Evolutionary conservation across 1,139 yeast genomes (phyloP).

Genomic region (Blastobotrys raffinosifermentans): DNA sequence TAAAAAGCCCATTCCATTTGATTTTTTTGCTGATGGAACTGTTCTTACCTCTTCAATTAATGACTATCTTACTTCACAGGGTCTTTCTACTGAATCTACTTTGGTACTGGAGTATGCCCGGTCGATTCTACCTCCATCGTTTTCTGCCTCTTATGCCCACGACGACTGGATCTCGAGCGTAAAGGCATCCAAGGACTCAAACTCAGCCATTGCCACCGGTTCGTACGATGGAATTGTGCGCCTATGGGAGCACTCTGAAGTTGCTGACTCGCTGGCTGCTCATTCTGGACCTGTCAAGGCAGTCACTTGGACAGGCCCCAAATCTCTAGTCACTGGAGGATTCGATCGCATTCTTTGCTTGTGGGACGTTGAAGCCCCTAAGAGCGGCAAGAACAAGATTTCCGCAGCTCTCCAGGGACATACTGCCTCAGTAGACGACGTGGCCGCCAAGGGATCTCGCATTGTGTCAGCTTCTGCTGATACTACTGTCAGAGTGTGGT

Average conservation of each 20-base stretch:
- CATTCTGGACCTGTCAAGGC: constrained; percentile 83
- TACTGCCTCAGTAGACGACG: constrained; percentile 74
- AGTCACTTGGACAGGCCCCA: constrained; percentile 59
- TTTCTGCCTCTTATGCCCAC: constrained; percentile 77
- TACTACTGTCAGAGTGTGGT: constrained; percentile 79
- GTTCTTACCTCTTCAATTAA: constrained; percentile 52
- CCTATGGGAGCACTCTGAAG: constrained; percentile 71
- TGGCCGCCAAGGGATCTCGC: constrained; percentile 50
- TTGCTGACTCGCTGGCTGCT: constrained; percentile 76
- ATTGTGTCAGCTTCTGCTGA: constrained; percentile 86
- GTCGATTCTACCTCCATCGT: constrained; percentile 90
- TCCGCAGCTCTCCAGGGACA: constrained; percentile 85
- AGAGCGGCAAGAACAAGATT: constrained; percentile 40
- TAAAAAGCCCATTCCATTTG: constrained; percentile 77
- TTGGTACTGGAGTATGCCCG: constrained; percentile 83
- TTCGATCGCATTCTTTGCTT: constrained; percentile 83
- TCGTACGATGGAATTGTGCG: constrained; percentile 93
- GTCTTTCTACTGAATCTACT: constrained; percentile 76
- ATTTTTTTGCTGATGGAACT: constrained; percentile 82
- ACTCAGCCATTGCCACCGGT: constrained; percentile 65
- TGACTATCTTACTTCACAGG: constrained; percentile 69
- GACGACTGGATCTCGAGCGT: constrained; percentile 95
- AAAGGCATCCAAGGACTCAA: constrained; percentile 34
- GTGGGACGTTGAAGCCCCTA: constrained; percentile 62
- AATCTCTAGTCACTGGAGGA: constrained; percentile 78